These are phyloP conservation scores for Fusarium heterosporum DNA, from an alignment of 2,329 filamentous ascomycete genomes.

Conservation along the genomic window DNA sequence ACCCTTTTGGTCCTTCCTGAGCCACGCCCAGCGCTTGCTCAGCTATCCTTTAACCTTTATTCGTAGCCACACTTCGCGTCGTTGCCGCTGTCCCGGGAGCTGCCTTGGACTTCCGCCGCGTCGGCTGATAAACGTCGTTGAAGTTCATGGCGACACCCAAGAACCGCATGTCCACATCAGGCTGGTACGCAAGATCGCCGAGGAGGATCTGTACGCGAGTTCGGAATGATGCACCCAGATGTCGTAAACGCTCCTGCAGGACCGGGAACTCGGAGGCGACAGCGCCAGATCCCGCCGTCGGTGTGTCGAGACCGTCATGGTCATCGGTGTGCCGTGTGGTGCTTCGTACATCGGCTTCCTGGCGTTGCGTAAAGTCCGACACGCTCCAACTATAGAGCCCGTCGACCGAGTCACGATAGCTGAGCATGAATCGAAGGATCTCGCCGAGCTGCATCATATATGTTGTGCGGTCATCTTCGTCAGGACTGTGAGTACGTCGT, in stretches of 20 bases:
- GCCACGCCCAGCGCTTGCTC: conserved; percentile 16
- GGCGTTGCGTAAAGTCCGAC: conserved; percentile 91
- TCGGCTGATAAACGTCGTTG: conserved; percentile 92
- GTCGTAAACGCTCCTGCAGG: conserved; percentile 77
- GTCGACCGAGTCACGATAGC: conserved; percentile 93
- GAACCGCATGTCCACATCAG: conserved; percentile 95
- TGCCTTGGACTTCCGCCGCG: conserved; percentile 69
- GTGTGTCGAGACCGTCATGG: conserved; percentile 34
- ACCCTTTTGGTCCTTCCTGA: not conserved
- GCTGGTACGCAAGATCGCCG: conserved; percentile 91
- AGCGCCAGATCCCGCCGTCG: conserved; percentile 59
- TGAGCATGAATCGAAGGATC: conserved; percentile 91
- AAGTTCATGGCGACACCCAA: conserved; percentile 98
- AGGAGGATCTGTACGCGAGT: conserved; percentile 82
- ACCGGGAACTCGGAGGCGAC: conserved; percentile 76
- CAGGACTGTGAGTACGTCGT: conserved; percentile 57
- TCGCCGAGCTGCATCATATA: conserved; percentile 94
- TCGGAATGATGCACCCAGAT: conserved; percentile 81
- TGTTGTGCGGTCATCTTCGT: conserved; percentile 75
- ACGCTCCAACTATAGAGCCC: conserved; percentile 95
- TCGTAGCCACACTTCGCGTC: conserved; percentile 37
- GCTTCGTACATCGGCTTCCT: conserved; percentile 83
- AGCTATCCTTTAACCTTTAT: conserved; percentile 43
- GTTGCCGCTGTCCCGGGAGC: conserved; percentile 39
- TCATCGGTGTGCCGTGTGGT: conserved; percentile 62